Evolutionary conservation across 768 basidiomycete genomes (phyloP), one percentile per base, ranked within the genome.

Genomic region (Hortiboletus campestris): DNA sequence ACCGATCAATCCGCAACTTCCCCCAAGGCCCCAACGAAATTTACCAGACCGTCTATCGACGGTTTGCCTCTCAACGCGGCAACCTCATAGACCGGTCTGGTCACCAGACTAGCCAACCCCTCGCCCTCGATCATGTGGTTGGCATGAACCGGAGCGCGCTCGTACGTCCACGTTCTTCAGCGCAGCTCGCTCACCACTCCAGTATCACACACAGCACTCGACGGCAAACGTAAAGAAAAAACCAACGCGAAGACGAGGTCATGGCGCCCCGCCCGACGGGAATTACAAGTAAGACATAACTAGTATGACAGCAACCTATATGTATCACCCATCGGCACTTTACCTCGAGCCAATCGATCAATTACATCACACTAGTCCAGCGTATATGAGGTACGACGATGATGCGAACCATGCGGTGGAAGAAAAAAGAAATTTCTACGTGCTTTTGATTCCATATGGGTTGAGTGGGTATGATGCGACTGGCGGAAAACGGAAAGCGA

Each of bases 381-480:
- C 34, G 29, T 47, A 6, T 36, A 29, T 46, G 42, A 38, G 34
- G 8, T n/a, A 17, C n/a, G n/a, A 43, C n/a, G 32, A 39, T 42
- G 43, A 50, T 43, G 32, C 20, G 25, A 47, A 47, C 35, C 35
- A 44, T 59, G 29, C 28, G 2, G 48, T n/a, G 14, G 28, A 44
- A 42, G 19, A 12, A 31, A 40, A n/a, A 56, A 10, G 7, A 36
- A 36, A 29, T 28, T 4, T 58, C 46, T 59, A 59, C 25, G 34
- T 35, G 28, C 19, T 35, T 25, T 45, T 53, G 43, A 31, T 58
- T 48, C 57, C 46, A 45, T 41, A 28, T 19, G 57, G 32, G 20
- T 39, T 31, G 44, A 39, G 28, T 1, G 29, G 28, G 41, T 43
- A 17, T 59, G 32, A 53, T 49, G 46, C 57, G 40, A 32, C 16